A percentile compares a stretch with the other conserved stretches of the same genome.
phyloP scores from a whole-genome alignment of 1,284 basidiomycete species.

The Cryptococcus sp. region DNA sequence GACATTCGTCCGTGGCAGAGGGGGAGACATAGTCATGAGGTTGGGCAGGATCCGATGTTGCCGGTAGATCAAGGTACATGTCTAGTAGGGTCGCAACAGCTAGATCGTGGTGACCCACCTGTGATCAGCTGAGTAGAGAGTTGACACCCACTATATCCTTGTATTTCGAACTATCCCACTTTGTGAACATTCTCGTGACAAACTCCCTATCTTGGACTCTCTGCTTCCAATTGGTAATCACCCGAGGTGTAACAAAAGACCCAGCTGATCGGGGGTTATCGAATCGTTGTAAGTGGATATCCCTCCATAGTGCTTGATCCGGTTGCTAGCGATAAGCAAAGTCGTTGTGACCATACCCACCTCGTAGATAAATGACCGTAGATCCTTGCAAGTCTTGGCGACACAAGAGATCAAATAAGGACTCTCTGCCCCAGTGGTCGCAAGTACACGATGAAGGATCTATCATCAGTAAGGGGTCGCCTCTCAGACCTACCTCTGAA shows the following conservation, averaged over 20 bases:
- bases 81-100: conserved; percentile 23
- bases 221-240: conserved; percentile 24
- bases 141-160: conserved; percentile 19
- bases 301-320: conserved; percentile 39
- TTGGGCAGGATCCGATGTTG: background rate
- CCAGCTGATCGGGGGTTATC: conserved; percentile 34
- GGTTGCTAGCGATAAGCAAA: conserved; percentile 21
- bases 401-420: conserved; percentile 10
- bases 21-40: background rate
- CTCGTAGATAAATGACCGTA: conserved; percentile 32
- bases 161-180: conserved; percentile 15
- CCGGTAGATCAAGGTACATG: conserved; percentile 30
- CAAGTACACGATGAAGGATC: conserved; percentile 35
- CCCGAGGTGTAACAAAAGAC: conserved; percentile 1
- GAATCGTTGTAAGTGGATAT: conserved; percentile 25
- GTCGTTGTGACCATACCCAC: conserved; percentile 13
- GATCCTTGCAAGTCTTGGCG: conserved; percentile 28
- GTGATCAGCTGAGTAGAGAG: background rate
- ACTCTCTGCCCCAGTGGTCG: conserved; percentile 16
- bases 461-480: conserved; percentile 1
- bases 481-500: background rate
- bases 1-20: background rate
- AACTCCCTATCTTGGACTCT: conserved; percentile 26
- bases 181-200: conserved; percentile 19
- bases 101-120: conserved; percentile 18